phyloP scores from a whole-genome alignment of 2,329 filamentous ascomycete species.

The Rasamsonia emersonii region DNA sequence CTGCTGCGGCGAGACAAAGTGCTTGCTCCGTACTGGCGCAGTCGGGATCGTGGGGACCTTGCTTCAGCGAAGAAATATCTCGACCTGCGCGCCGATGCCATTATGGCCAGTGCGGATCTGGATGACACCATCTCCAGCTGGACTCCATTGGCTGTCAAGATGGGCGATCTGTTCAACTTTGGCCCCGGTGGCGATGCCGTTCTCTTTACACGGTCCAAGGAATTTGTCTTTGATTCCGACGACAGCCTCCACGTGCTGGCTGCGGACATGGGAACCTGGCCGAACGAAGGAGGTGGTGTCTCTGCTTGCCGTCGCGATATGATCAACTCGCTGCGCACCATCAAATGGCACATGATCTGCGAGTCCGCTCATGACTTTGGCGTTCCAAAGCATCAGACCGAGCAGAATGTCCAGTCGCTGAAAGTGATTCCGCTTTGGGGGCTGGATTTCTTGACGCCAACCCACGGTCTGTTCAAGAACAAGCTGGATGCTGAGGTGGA shows the following conservation, averaged over 20 bases:
- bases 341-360: conserved; percentile 48
- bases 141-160: conserved; percentile 44
- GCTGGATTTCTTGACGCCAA: conserved; percentile 44
- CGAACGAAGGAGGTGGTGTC: conserved; percentile 46
- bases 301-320: conserved; percentile 48
- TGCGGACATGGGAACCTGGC: conserved; percentile 46
- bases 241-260: conserved; percentile 45
- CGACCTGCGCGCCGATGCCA: conserved; percentile 38
- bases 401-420: conserved; percentile 47
- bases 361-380: conserved; percentile 50
- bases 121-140: conserved; percentile 45
- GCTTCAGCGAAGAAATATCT: conserved; percentile 37
- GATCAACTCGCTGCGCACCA: conserved; percentile 45
- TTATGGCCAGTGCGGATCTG: conserved; percentile 45
- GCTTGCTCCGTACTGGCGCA: conserved; percentile 39
- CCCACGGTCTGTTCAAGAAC: conserved; percentile 48
- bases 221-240: conserved; percentile 41
- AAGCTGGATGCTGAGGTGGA: conserved; percentile 45
- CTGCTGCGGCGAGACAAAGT: conserved; percentile 40
- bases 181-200: conserved; percentile 46
- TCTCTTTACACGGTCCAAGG: conserved; percentile 41
- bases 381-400: conserved; percentile 47
- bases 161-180: conserved; percentile 45
- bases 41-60: conserved; percentile 37
- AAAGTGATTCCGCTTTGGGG: conserved; percentile 49